Conservation (phyloP, 495 filamentous ascomycete species). For the Filosporella fistucella region DNA sequence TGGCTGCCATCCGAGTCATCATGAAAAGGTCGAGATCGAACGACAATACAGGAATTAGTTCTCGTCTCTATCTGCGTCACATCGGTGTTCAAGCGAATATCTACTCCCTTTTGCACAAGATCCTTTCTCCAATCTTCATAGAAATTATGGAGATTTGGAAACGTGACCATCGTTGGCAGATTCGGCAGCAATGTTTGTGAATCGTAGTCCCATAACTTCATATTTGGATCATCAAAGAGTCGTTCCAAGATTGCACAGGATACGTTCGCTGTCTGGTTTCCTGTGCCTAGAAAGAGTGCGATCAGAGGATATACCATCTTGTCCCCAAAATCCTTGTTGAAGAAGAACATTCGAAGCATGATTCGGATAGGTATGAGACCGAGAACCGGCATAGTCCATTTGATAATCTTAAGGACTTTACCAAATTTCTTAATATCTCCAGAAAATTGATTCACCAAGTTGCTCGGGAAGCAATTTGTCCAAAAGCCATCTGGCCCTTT, state of each 20-base stretch:
- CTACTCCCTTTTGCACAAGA: conserved; percentile 56
- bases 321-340: conserved; percentile 69
- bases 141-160: conserved; percentile 68
- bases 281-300: conserved; percentile 74
- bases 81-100: conserved; percentile 59
- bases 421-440: conserved; percentile 64
- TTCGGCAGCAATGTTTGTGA: conserved; percentile 64
- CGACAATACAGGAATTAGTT: conserved; percentile 50
- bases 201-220: conserved; percentile 74
- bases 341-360: conserved; percentile 64
- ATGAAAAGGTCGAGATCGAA: conserved; percentile 29
- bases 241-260: conserved; percentile 70
- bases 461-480: conserved; percentile 75
- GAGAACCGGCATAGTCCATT: conserved; percentile 66
- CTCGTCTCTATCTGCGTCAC: conserved; percentile 53
- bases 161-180: conserved; percentile 75
- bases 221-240: conserved; percentile 67
- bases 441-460: conserved; percentile 57
- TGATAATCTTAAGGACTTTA: conserved; percentile 60
- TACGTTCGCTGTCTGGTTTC: conserved; percentile 76
- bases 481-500: conserved; percentile 70
- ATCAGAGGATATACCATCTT: conserved; percentile 70
- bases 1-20: too few species aligned
- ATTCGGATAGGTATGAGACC: conserved; percentile 68
- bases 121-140: conserved; percentile 65